These are phyloP conservation scores for Nannizziopsis arthrosporioides DNA, from an alignment of 2,329 filamentous ascomycete species.

Conservation along the genomic window DNA sequence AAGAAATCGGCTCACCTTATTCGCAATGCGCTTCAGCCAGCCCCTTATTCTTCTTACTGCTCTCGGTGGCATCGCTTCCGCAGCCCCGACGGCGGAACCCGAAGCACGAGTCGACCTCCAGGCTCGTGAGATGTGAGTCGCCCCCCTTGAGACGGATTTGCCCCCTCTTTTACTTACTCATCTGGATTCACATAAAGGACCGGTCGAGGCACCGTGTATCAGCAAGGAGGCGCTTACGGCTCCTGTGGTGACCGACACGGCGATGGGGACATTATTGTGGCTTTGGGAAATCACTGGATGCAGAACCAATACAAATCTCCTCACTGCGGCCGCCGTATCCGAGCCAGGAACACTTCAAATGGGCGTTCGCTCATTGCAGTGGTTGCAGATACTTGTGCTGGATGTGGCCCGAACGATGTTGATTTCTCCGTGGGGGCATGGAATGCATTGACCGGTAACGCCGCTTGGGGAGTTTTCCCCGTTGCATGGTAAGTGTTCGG, in stretches of 20 bases:
- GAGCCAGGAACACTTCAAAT: slow-evolving; percentile 11
- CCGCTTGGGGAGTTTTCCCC: slow-evolving; percentile 10
- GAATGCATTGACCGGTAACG: slow-evolving; percentile 11
- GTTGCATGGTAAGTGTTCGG: slow-evolving; percentile 11
- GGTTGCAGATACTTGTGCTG: slow-evolving; percentile 12
- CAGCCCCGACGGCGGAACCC: slow-evolving; percentile 1
- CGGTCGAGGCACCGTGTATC: slow-evolving; percentile 12
- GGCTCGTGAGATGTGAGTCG: background rate
- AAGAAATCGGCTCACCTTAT: background rate
- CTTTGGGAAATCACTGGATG: slow-evolving; percentile 10
- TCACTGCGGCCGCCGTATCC: slow-evolving; percentile 10
- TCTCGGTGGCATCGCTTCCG: background rate
- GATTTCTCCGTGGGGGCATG: slow-evolving; percentile 15
- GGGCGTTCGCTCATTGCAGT: slow-evolving; percentile 7
- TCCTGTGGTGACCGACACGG: slow-evolving; percentile 11
- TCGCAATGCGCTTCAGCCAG: slow-evolving; percentile 3
- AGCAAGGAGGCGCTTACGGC: slow-evolving; percentile 7
- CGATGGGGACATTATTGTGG: slow-evolving; percentile 12
- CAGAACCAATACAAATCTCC: slow-evolving; percentile 3
- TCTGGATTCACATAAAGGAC: background rate
- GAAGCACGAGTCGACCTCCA: background rate
- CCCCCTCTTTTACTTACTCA: background rate
- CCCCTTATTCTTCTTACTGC: slow-evolving; percentile 1
- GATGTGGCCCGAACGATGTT: slow-evolving; percentile 13
- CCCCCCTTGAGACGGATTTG: background rate